These are phyloP conservation scores for Oxytropis ochrocephala DNA, from an alignment of 306 rosid genomes.

Conservation along the genomic window DNA sequence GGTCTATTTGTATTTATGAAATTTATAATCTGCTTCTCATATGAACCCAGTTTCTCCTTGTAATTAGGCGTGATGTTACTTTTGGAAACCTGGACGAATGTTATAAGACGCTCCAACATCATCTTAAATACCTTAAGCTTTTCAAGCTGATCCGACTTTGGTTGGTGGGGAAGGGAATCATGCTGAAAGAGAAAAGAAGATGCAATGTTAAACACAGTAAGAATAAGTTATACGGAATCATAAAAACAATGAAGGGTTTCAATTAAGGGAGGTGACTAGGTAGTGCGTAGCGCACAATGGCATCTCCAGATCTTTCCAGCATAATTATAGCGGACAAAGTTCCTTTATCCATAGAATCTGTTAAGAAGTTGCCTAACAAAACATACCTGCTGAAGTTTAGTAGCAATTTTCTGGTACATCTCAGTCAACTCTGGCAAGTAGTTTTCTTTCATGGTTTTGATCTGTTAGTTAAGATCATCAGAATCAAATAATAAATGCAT, in stretches of 20 bases:
- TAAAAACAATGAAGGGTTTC: not conserved
- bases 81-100: conserved; percentile 57
- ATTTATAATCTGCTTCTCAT: conserved; percentile 67
- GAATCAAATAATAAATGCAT: conserved; percentile 7
- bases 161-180: conserved; percentile 60
- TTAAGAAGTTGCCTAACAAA: not conserved
- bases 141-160: conserved; percentile 57
- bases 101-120: conserved; percentile 64
- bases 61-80: conserved; percentile 23
- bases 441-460: conserved; percentile 61
- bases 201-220: not conserved
- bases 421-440: conserved; percentile 66
- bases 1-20: conserved; percentile 58
- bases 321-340: not conserved
- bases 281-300: conserved; percentile 9
- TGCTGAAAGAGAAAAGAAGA: conserved; percentile 43
- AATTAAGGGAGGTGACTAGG: not conserved
- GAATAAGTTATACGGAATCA: not conserved
- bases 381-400: conserved; percentile 70
- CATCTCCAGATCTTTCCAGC: conserved; percentile 2
- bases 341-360: conserved; percentile 5
- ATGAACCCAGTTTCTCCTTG: conserved; percentile 53
- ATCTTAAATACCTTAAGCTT: conserved; percentile 61
- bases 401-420: conserved; percentile 60
- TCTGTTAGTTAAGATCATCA: conserved; percentile 43